A percentile compares a stretch with the other conserved stretches of the same genome.
These are phyloP conservation scores for Coccomyxa sp. DNA, from an alignment of 139 green algal genomes.

Conservation along the genomic window DNA sequence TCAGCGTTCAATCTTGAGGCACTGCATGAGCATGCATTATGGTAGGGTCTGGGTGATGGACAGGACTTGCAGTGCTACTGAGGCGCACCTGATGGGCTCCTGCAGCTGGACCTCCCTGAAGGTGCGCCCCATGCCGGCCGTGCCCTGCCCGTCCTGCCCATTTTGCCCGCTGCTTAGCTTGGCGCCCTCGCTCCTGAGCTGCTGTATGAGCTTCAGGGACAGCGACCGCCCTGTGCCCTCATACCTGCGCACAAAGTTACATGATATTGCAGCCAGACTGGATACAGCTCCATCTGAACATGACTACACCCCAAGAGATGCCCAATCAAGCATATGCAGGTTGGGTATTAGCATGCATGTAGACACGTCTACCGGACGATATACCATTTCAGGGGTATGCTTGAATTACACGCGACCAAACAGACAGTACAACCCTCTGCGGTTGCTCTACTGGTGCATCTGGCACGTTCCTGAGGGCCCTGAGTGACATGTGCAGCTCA, in stretches of 20 bases:
- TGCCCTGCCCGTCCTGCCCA: constrained; percentile 11
- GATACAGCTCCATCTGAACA: no score
- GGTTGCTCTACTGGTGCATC: no score
- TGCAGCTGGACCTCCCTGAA: constrained; percentile 90
- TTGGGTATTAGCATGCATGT: no score
- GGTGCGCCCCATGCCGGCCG: constrained; percentile 42
- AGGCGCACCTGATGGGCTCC: constrained; percentile 83
- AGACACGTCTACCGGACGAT: no score
- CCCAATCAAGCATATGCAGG: no score
- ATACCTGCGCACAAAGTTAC: constrained; percentile 67
- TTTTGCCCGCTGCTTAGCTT: constrained; percentile 30
- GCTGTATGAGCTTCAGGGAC: constrained; percentile 93
- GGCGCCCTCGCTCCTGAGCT: constrained; percentile 76
- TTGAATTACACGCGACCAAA: no score
- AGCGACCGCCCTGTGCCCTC: constrained; percentile 94
- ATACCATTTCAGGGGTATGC: no score
- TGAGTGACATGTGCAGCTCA: no score
- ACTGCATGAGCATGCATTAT: not conserved
- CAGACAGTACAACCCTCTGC: no score
- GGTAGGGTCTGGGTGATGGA: not conserved
- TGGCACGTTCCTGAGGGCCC: no score
- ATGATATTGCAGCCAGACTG: no score
- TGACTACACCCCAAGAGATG: no score
- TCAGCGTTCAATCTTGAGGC: not conserved
- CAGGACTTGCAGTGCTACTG: not conserved